Evolutionary conservation across 192 early-diverging fungal genomes (phyloP).

Genomic region (Rhizoclosmatium globosum): DNA sequence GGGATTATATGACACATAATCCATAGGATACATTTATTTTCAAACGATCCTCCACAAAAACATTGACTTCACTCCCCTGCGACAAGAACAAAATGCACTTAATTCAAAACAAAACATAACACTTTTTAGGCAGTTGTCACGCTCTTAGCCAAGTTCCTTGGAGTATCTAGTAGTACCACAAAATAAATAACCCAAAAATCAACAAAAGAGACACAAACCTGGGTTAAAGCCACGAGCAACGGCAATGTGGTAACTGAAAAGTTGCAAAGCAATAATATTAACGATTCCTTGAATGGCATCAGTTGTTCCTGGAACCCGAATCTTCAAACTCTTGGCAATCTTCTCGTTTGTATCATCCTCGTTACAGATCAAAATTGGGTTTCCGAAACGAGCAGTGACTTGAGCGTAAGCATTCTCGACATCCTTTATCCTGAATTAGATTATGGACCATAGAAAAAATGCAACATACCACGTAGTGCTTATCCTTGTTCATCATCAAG

Average conservation of each 20-base stretch:
- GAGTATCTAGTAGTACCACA: conserved; percentile 33
- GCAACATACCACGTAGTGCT: conserved; percentile 78
- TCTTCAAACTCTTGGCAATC: conserved; percentile 45
- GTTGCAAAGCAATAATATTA: conserved; percentile 66
- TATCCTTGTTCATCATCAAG: conserved; percentile 92
- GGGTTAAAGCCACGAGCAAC: conserved; percentile 53
- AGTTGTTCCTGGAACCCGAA: conserved; percentile 62
- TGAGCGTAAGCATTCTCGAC: conserved; percentile 64
- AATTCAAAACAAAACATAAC: conserved; percentile 8
- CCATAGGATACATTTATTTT: no score
- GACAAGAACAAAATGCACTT: not conserved
- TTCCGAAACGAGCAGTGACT: conserved; percentile 63
- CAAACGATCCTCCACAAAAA: no score
- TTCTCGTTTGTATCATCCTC: conserved; percentile 49
- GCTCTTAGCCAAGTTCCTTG: conserved; percentile 54
- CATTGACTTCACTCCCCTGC: not conserved
- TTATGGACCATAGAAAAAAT: conserved; percentile 54
- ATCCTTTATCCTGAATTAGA: conserved; percentile 51
- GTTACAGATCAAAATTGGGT: conserved; percentile 62
- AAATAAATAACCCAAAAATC: conserved; percentile 33
- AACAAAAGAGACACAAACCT: conserved; percentile 15
- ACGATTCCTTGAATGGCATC: conserved; percentile 68
- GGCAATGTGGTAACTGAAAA: conserved; percentile 69
- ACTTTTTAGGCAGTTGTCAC: conserved; percentile 45
- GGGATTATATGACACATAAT: no score